Base-by-base conservation (phyloP, 495 filamentous ascomycete species). In the Terfezia claveryi region DNA sequence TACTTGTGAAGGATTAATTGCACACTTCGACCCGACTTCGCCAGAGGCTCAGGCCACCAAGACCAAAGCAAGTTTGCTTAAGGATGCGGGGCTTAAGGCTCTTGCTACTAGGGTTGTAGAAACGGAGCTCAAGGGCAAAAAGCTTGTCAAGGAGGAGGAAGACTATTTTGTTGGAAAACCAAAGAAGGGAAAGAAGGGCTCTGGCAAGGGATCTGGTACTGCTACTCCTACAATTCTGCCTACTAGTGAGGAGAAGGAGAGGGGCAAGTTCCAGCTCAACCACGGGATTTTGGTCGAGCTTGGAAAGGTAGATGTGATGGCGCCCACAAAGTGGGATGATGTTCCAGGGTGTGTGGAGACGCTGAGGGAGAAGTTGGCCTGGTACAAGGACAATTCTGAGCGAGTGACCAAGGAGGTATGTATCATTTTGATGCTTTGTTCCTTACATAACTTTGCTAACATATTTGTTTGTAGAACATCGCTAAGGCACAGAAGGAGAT, bases 211-310 rank as follows among this genome's bases (percentile, higher is more conserved):
- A 38, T 70, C 68, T 54, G 66, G 69, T 51, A 69, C 67, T 20
- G 62, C 52, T 7, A 38, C 67, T 4, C 67, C 68, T 27, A 60
- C 72, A 37, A 63, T 65, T 20, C 58, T 38, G 9, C 68, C 71
- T 50, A 64, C 73, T 54, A 70, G 74, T 23, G 61, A 69, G 46
- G 63, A 63, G 55, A 62, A 69, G 14, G 63, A 63, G 55, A 62
- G 68, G n/a, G 71, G 72, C 63, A 91, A 85, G 65, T 93, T 87
- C 76, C 89, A 81, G 70, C 78, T 89, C 62, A 86, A 80, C 59
- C 79, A 89, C 44, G 85, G 87, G 56, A 79, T 94, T 54, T 83
- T 99, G 51, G 88, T 94, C 69, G 82, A 94, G 66, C 82, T 93
- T 51, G 72, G 73, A 60, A 82, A 84, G 69, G 67, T 95, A 61